phyloP scores from a whole-genome alignment of 805 yeast species.

The Debaryomyces tyrocola region DNA sequence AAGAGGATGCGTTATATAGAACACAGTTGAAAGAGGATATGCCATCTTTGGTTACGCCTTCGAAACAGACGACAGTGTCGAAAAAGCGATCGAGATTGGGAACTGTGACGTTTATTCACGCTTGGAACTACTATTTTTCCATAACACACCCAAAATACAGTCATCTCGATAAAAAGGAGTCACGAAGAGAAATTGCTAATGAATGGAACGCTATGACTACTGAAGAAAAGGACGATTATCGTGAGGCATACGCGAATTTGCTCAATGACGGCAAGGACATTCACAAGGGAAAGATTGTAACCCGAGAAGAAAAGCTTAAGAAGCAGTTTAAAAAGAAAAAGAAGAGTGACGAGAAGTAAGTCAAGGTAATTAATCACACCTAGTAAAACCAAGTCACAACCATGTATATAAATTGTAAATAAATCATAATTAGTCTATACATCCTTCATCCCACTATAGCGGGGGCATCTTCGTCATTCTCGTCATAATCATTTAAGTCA shows the following conservation, averaged over 20 bases:
- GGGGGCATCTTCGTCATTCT: constrained; percentile 29
- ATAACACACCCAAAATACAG: constrained; percentile 13
- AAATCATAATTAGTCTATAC: neutral
- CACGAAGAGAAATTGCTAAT: constrained; percentile 11
- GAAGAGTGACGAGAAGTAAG: neutral
- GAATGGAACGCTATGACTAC: constrained; percentile 26
- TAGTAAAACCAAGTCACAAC: too few relatives aligned
- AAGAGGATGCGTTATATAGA: constrained; percentile 19
- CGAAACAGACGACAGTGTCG: constrained; percentile 1
- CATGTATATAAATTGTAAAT: neutral
- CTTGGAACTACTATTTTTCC: constrained; percentile 36
- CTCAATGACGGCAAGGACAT: constrained; percentile 29
- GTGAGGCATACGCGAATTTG: constrained; percentile 27
- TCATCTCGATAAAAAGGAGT: constrained; percentile 7
- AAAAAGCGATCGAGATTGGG: constrained; percentile 9
- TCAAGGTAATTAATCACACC: too few relatives aligned
- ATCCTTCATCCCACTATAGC: constrained; percentile 14
- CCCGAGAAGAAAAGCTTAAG: constrained; percentile 22
- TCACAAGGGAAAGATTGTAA: constrained; percentile 26
- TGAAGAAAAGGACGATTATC: constrained; percentile 26
- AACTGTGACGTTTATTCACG: constrained; percentile 28
- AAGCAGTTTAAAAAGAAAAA: constrained; percentile 3
- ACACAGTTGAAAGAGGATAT: constrained; percentile 23
- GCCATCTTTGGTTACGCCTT: neutral
- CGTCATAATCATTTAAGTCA: constrained; percentile 19